Percentiles rank a stretch among this genome's conserved stretches.
These are phyloP conservation scores for Fraxinus anomala DNA, from an alignment of 257 asterid genomes.

Conservation along the genomic window DNA sequence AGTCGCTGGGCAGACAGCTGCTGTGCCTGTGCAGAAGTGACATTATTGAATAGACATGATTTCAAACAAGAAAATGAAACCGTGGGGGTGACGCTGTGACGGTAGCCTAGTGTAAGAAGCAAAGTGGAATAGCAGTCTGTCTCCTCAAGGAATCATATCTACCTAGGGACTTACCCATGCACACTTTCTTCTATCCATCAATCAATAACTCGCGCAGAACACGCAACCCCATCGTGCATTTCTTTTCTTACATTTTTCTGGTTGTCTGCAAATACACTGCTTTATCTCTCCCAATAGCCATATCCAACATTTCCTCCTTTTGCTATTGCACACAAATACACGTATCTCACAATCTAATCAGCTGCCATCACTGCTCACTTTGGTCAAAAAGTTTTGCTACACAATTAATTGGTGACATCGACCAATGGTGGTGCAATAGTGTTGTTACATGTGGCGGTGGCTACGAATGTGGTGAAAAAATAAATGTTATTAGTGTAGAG, in stretches of 20 bases:
- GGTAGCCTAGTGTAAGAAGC: constrained; percentile 29
- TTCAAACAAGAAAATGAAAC: neutral
- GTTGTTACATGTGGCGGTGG: too few species aligned
- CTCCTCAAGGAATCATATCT: constrained; percentile 22
- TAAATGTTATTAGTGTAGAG: too few species aligned
- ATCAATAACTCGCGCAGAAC: constrained; percentile 43
- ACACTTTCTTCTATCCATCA: neutral
- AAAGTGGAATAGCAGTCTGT: constrained; percentile 26
- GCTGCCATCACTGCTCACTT: too few species aligned
- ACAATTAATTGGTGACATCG: too few species aligned
- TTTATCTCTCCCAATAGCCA: constrained; percentile 6
- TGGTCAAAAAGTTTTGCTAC: too few species aligned
- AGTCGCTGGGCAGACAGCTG: too few species aligned
- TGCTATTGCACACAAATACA: neutral
- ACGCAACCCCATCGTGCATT: constrained; percentile 42
- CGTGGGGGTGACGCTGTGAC: constrained; percentile 22
- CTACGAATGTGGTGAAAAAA: too few species aligned
- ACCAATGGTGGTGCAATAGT: too few species aligned
- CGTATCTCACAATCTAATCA: too few species aligned
- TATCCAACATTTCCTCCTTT: neutral
- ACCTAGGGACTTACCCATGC: constrained; percentile 29
- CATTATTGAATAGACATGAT: neutral
- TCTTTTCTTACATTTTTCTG: constrained; percentile 27
- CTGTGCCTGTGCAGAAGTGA: too few species aligned
- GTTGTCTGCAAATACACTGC: constrained; percentile 17